These are phyloP conservation scores for Pythium chondricola DNA, from an alignment of 352 stramenopile genomes.

Conservation along the genomic window DNA sequence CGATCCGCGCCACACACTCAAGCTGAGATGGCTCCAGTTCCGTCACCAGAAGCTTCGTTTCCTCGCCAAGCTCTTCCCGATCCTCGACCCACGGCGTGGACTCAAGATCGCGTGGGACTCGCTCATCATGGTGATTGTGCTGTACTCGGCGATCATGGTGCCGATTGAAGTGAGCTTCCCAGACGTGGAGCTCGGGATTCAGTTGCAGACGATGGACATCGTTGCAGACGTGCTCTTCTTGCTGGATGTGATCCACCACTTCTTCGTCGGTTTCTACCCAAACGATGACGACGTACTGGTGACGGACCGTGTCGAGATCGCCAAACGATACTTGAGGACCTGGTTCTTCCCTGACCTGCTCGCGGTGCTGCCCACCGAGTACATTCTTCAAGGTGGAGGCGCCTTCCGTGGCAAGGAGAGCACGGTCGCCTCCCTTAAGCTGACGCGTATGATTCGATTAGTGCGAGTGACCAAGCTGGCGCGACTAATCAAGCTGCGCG, in stretches of 20 bases:
- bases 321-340: constrained; percentile 39
- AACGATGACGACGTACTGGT: constrained; percentile 62
- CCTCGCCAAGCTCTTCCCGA: constrained; percentile 33
- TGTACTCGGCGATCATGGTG: constrained; percentile 70
- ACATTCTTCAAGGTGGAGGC: constrained; percentile 25
- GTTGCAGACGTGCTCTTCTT: constrained; percentile 47
- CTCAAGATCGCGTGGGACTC: constrained; percentile 57
- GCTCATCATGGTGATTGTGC: constrained; percentile 62
- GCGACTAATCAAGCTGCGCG: constrained; percentile 56
- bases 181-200: constrained; percentile 31
- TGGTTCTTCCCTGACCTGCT: constrained; percentile 60
- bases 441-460: constrained; percentile 53
- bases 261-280: constrained; percentile 60
- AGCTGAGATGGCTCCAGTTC: constrained; percentile 30
- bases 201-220: constrained; percentile 23
- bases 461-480: constrained; percentile 66
- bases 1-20: constrained; percentile 19
- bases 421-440: constrained; percentile 57
- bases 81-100: constrained; percentile 54
- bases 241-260: constrained; percentile 65
- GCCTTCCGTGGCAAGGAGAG: constrained; percentile 15
- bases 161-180: constrained; percentile 70
- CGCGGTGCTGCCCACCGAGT: constrained; percentile 44
- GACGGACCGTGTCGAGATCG: constrained; percentile 34
- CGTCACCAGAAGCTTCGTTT: constrained; percentile 31